phyloP scores from a whole-genome alignment of 306 rosid genomes.

The Casuarina cunninghamiana region DNA sequence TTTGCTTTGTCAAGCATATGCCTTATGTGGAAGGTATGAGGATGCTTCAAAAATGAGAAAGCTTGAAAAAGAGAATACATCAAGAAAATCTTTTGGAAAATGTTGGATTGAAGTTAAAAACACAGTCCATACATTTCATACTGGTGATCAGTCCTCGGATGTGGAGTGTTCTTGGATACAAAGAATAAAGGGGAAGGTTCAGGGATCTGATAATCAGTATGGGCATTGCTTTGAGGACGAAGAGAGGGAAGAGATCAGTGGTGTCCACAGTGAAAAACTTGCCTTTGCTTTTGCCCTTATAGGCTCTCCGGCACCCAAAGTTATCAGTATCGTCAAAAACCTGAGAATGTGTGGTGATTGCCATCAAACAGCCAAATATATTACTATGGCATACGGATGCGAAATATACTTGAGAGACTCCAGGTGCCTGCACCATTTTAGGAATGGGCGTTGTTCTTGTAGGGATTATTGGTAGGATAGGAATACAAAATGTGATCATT shows the following conservation, averaged over 20 bases:
- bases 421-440: constrained; percentile 76
- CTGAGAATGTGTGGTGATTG: constrained; percentile 80
- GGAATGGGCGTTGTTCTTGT: constrained; percentile 86
- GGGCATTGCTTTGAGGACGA: constrained; percentile 73
- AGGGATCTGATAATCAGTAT: constrained; percentile 38
- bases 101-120: constrained; percentile 78
- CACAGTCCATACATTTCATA: constrained; percentile 55
- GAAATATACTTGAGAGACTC: constrained; percentile 73
- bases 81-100: constrained; percentile 50
- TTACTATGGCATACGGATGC: constrained; percentile 65
- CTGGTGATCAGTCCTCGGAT: constrained; percentile 54
- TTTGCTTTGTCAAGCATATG: constrained; percentile 61
- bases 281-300: constrained; percentile 77
- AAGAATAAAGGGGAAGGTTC: constrained; percentile 41
- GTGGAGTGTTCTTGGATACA: constrained; percentile 60
- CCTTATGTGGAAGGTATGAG: constrained; percentile 56
- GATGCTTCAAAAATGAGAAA: constrained; percentile 45
- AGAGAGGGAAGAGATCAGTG: constrained; percentile 52
- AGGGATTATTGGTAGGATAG: constrained; percentile 75
- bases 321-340: constrained; percentile 67
- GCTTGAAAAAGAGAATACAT: constrained; percentile 52
- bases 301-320: constrained; percentile 46
- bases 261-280: constrained; percentile 74
- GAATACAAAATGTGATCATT: not conserved
- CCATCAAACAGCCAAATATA: constrained; percentile 73